Conservation (phyloP, 208 protist genomes). For the Crithidia brevicula region DNA sequence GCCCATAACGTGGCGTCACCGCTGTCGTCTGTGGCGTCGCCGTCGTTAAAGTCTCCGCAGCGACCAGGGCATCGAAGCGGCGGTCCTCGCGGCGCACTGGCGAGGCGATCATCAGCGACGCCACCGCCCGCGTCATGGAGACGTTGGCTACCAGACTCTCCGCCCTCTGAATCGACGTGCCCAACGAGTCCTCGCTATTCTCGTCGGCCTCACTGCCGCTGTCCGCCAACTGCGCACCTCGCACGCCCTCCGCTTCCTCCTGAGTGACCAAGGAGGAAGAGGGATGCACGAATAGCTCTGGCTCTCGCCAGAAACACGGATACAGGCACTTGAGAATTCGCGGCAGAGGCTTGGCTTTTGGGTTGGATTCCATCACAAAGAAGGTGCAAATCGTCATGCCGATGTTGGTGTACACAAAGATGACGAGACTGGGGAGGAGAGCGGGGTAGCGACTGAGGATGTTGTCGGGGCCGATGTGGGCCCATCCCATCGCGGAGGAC, state of each 20-base stretch:
- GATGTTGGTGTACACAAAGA: slow-evolving; percentile 61
- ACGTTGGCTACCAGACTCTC: slow-evolving; percentile 10
- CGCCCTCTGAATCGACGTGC: slow-evolving; percentile 3
- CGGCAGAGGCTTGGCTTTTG: slow-evolving; percentile 51
- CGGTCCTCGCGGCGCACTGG: slow-evolving; percentile 16
- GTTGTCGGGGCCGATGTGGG: slow-evolving; percentile 43
- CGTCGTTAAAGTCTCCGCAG: not conserved
- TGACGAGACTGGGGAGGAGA: slow-evolving; percentile 56
- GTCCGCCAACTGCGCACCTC: not conserved
- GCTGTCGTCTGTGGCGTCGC: not conserved
- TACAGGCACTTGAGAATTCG: slow-evolving; percentile 23
- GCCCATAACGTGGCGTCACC: slow-evolving; percentile 6
- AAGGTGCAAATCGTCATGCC: slow-evolving; percentile 51
- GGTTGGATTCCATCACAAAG: slow-evolving; percentile 66
- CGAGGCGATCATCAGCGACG: slow-evolving; percentile 8
- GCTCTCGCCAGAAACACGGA: slow-evolving; percentile 39
- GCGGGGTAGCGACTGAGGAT: slow-evolving; percentile 48
- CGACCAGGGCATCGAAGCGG: slow-evolving; percentile 18
- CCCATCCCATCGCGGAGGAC: slow-evolving; percentile 36
- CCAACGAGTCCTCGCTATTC: not conserved
- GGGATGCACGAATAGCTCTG: slow-evolving; percentile 34
- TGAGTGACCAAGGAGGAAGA: not conserved
- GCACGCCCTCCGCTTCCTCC: slow-evolving; percentile 21
- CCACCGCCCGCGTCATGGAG: slow-evolving; percentile 9
- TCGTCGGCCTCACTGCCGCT: not conserved